Evolutionary conservation across 179 eudicot species (phyloP).

Genomic region (Monotropa hypopitys): DNA sequence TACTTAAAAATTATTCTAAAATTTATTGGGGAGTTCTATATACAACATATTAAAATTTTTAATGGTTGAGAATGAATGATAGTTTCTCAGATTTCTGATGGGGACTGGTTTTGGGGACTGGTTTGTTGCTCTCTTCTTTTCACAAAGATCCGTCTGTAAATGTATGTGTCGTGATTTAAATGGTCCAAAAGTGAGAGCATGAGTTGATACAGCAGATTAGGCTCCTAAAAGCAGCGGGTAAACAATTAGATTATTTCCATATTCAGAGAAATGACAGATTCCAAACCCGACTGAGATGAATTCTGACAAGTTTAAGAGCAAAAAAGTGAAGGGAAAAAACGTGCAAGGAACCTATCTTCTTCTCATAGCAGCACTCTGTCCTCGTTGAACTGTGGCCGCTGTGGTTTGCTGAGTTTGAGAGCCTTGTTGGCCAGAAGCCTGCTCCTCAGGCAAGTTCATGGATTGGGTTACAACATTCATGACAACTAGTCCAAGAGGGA

Average conservation of each 20-base stretch:
- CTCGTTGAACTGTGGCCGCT: slow-evolving; percentile 37
- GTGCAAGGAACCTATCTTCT: slow-evolving; percentile 35
- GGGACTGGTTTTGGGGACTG: too few relatives aligned
- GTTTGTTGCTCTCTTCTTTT: too few relatives aligned
- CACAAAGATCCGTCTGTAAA: too few relatives aligned
- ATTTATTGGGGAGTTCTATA: too few relatives aligned
- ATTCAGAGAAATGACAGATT: background rate
- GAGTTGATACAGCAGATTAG: too few relatives aligned
- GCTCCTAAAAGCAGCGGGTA: too few relatives aligned
- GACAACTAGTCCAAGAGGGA: slow-evolving; percentile 80
- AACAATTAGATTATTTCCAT: background rate
- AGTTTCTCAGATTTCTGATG: too few relatives aligned
- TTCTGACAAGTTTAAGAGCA: background rate
- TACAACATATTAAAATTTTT: too few relatives aligned
- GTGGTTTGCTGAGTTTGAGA: slow-evolving; percentile 19
- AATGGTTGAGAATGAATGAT: too few relatives aligned
- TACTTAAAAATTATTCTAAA: too few relatives aligned
- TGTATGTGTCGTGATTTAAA: too few relatives aligned
- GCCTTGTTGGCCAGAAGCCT: slow-evolving; percentile 35
- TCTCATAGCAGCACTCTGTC: slow-evolving; percentile 39
- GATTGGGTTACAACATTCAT: slow-evolving; percentile 96
- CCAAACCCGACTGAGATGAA: background rate
- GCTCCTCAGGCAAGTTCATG: slow-evolving; percentile 87
- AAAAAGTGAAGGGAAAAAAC: background rate
- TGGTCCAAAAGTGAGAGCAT: too few relatives aligned